phyloP scores from a whole-genome alignment of 2,329 filamentous ascomycete genomes.

The Pseudocercospora pini-densiflorae region DNA sequence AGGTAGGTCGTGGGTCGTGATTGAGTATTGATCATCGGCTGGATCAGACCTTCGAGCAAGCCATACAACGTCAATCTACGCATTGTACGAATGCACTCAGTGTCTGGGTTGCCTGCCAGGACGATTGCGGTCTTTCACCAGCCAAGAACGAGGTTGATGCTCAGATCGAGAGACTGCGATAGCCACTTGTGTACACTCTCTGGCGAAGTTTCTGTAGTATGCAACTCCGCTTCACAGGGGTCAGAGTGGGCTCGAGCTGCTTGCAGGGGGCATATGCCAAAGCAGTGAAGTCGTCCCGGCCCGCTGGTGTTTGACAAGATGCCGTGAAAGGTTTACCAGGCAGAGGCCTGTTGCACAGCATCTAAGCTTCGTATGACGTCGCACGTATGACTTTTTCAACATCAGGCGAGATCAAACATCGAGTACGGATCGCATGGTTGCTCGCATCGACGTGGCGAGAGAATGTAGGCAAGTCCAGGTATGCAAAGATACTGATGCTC shows the following conservation, averaged over 20 bases:
- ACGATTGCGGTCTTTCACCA: neutral
- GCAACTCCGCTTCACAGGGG: neutral
- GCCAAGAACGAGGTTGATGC: neutral
- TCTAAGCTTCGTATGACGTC: neutral
- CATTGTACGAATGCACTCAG: neutral
- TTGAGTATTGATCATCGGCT: neutral
- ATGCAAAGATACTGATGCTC: neutral
- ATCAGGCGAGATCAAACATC: neutral
- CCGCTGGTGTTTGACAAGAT: slow-evolving; percentile 3
- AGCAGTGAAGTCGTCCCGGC: neutral
- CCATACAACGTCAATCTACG: neutral
- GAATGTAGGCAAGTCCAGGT: too few species aligned
- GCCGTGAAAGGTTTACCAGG: slow-evolving; percentile 2
- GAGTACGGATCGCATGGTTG: neutral
- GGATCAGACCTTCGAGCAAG: neutral
- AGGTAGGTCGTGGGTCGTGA: neutral
- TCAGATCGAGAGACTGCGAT: neutral
- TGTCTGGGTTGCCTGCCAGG: neutral
- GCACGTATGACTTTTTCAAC: neutral
- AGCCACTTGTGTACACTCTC: neutral
- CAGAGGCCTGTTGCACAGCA: neutral
- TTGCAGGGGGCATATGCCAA: neutral
- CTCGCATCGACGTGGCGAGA: neutral
- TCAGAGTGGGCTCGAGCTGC: neutral
- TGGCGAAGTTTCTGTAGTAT: neutral